Conservation (phyloP, 2,329 filamentous ascomycete species). For the Drechslerella coelobrocha region DNA sequence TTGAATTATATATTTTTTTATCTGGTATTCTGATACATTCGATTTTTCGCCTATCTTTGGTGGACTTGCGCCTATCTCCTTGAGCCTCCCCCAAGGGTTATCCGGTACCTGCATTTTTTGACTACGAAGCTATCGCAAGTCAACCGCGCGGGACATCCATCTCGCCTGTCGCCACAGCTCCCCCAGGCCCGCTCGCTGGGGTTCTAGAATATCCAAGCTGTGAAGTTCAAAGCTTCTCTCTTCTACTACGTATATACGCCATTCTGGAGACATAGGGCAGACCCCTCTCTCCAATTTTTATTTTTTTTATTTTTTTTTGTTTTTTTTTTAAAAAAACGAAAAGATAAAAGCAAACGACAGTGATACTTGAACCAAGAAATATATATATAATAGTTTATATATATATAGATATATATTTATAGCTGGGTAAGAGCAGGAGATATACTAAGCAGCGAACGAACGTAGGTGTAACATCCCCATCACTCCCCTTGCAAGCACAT, state of each 20-base stretch:
- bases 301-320: too few species aligned
- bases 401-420: neutral
- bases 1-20: conserved; percentile 44
- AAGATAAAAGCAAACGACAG: neutral
- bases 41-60: conserved; percentile 47
- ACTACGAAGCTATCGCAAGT: conserved; percentile 36
- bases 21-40: conserved; percentile 25
- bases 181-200: conserved; percentile 10
- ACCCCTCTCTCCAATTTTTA: conserved; percentile 1
- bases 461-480: conserved; percentile 38
- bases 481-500: conserved; percentile 33
- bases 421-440: conserved; percentile 1
- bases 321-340: conserved; percentile 2
- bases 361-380: neutral
- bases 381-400: too few species aligned
- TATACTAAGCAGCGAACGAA: conserved; percentile 33
- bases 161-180: conserved; percentile 41
- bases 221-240: conserved; percentile 1
- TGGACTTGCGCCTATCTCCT: conserved; percentile 38
- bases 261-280: conserved; percentile 1
- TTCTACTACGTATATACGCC: neutral
- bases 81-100: conserved; percentile 45
- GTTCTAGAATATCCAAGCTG: conserved; percentile 10
- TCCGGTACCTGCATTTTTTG: conserved; percentile 43
- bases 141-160: conserved; percentile 49